Evolutionary conservation across 163 green algal genomes (phyloP), one percentile per base, ranked within the genome.

Genomic region (Smithsoniella earleae): DNA sequence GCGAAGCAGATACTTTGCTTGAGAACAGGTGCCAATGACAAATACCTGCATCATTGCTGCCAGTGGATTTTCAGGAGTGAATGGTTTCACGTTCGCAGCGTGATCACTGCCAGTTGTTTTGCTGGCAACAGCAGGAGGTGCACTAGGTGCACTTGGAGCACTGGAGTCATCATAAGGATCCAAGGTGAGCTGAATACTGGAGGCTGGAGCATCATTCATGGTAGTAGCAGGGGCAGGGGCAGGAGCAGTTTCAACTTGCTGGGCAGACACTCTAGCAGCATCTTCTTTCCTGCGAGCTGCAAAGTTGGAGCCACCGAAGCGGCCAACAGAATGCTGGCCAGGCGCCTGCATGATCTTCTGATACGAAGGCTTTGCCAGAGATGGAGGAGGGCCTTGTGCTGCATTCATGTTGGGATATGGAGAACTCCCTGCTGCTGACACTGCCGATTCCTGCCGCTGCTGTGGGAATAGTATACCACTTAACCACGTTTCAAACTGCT

Each of bases 401-500:
- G 40, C n/a, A 33, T 69, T 69, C n/a, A 69, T 31, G 25, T 5
- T 33, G 58, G 30, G 30, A 1, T 69, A 69, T 31, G 58, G 58
- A 4, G 16, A n/a, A 33, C 58, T 13, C 30, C 58, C 25, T 16
- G 58, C n/a, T 18, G 20, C 52, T 18, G 25, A 8, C 20, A 13
- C 4, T 16, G 58, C 16, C n/a, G 10, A 5, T 8, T 16, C 34
- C 27, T 30, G 18, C 30, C 16, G 58, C n/a, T 34, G 58, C 58
- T 69, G 58, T 16, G 58, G 58, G 58, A 69, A 69, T 5, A 69
- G 58, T 8, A 69, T 34, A 6, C 58, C 58, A 38, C 58, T 31
- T 20, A 69, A 33, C 58, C 58, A 69, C 58, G 58, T 31, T 31
- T 69, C 58, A 43, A 69, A 69, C 25, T 69, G 58, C 58, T 69